Evolutionary conservation across 805 yeast genomes (phyloP), one percentile per base, ranked within the genome.

Genomic region (Komagataella pseudopastoris): DNA sequence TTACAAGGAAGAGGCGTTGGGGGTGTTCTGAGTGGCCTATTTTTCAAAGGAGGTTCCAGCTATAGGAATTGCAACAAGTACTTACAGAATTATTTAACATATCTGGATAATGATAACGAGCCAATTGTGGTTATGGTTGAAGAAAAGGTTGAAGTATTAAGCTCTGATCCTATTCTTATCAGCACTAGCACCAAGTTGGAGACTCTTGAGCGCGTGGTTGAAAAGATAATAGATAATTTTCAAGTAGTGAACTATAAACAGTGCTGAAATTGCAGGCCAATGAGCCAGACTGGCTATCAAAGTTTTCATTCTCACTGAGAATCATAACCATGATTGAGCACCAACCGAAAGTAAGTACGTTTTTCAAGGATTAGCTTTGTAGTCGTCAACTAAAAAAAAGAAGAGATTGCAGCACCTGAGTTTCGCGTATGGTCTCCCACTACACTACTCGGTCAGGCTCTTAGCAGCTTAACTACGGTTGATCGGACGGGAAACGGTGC

Each of bases 121-220:
- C 63, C 69, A 6, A 51, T 53, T 56, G 88, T 83, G 47, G 89
- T 83, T 23, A 78, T 79, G 59, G 80, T 83, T 23, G 66, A 69
- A 54, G 82, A 77, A 53, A 80, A 78, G 52, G 66, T 81, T 20
- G 80, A 78, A 53, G 80, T 81, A 3, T 72, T 79, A 23, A 75
- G 83, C 3, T 81, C 85, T 22, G 91, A 85, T 58, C 90, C 90
- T 2, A 71, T 78, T 6, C 62, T 85, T 51, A 69, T 83, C 44
- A 77, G 84, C 49, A 74, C 82, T 1, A 74, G 78, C 55, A 75
- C 85, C 4, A 84, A 84, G 58, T 67, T 85, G 54, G 83, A 75
- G 51, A 76, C 82, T 47, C 64, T 84, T 45, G 87, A 83, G 60
- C 22, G 24, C n/a, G 16, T 18, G n/a, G 47, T 45, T 6, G 16